phyloP scores from a whole-genome alignment of 2,329 filamentous ascomycete species.

The Sclerotinia spermophila region DNA sequence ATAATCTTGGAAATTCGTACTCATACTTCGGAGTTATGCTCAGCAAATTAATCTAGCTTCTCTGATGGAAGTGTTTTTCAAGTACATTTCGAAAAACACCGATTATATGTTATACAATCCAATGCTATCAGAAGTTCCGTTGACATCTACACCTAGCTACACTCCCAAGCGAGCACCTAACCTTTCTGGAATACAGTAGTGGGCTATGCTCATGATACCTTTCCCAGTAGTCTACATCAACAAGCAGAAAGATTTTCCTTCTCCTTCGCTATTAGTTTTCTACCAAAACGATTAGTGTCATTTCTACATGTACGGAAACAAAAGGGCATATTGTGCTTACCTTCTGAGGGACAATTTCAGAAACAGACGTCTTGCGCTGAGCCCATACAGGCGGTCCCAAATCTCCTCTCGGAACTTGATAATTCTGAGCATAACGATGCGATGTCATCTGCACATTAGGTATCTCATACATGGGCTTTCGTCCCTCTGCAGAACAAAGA shows the following conservation, averaged over 20 bases:
- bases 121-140: background rate
- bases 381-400: background rate
- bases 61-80: too few relatives aligned
- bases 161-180: background rate
- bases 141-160: background rate
- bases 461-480: rapidly evolving
- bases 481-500: background rate
- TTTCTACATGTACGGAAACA: background rate
- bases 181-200: background rate
- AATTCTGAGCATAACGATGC: background rate
- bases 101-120: background rate
- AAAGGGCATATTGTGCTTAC: background rate
- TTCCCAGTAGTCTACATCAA: background rate
- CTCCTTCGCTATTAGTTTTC: background rate
- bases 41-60: too few relatives aligned
- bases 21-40: too few relatives aligned
- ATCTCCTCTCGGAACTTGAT: background rate
- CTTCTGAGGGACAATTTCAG: background rate
- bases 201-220: background rate
- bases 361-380: background rate
- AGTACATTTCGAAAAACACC: background rate
- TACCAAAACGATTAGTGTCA: background rate
- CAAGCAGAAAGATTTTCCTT: background rate
- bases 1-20: too few relatives aligned
- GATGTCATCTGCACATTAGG: background rate